Evolutionary conservation across 2,329 filamentous ascomycete genomes (phyloP), one percentile per base, ranked within the genome.

Genomic region (Diaporthe caulivora): DNA sequence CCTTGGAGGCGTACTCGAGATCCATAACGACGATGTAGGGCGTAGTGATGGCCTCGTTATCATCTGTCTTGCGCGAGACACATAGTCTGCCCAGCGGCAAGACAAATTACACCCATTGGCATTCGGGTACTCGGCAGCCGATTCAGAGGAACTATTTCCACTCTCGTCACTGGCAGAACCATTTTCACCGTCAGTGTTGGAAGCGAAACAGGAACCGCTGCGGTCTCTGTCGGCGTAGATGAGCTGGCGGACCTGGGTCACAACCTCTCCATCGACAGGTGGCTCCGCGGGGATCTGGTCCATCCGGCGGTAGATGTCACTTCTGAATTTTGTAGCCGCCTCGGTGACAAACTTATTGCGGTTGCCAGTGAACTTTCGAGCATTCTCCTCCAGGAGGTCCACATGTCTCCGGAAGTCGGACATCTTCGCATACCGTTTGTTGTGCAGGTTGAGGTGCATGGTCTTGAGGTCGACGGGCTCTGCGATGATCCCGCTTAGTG

Each of bases 51-150:
- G 13, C 3, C 26, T 37, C 53, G 7, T 54, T 2, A 11, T 6
- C 44, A 8, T 8, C 62, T 6, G 11, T 5, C 5, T 18, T 26
- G 24, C 40, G 34, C 0, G 47, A 13, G 1, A 64, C 64, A 3
- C 67, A 51, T 4, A 74, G 29, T 6, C 54, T 64, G 21, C 72
- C 72, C 29, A 72, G 62, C n/a, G 62, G 72, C n/a, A 74, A 21
- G 18, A 74, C 47, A n/a, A 31, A 10, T 2, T 24, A 34, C 53
- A 42, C 13, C 2, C 10, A 8, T 18, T 37, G 8, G 3, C 21
- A 24, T 3, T n/a, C 10, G 24, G 17, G n/a, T n/a, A 24, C n/a
- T 8, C 3, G 3, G 17, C 21, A 2, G 37, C 37, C 21, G 10
- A 24, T 42, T 18, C 11, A 40, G 4, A 7, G 18, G 57, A 40